Conservation (phyloP, 129 eudicot species). For the Deinandra increscens region DNA sequence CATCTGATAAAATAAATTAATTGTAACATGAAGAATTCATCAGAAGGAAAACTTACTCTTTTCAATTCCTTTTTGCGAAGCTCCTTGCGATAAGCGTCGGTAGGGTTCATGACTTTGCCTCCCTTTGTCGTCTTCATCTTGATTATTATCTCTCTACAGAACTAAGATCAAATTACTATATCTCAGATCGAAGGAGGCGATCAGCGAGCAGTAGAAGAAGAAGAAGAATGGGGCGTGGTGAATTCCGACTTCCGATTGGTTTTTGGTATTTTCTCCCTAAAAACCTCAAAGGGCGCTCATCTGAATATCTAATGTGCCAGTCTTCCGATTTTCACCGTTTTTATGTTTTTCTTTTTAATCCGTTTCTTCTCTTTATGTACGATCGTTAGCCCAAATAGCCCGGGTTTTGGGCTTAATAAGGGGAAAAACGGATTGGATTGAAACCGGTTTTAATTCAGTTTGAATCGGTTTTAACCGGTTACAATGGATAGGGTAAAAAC, state of each 20-base stretch:
- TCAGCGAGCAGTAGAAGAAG: slow-evolving; percentile 9
- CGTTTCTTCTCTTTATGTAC: background rate
- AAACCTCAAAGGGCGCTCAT: slow-evolving; percentile 28
- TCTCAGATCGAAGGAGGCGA: slow-evolving; percentile 12
- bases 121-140: slow-evolving; percentile 97
- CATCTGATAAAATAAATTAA: background rate
- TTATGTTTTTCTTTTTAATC: background rate
- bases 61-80: slow-evolving; percentile 92
- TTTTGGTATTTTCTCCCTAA: slow-evolving; percentile 24
- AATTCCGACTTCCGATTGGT: slow-evolving; percentile 23
- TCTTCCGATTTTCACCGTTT: background rate
- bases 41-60: slow-evolving; percentile 47
- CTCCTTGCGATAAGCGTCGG: slow-evolving; percentile 96
- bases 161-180: background rate
- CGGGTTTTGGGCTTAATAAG: background rate
- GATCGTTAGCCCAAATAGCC: background rate
- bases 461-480: no score
- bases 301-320: no score
- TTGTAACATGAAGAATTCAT: background rate
- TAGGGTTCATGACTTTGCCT: slow-evolving; percentile 99
- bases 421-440: no score
- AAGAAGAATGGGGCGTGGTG: slow-evolving; percentile 4
- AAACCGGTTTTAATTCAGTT: no score
- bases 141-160: slow-evolving; percentile 19
- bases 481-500: no score